Base-by-base conservation (phyloP, 495 filamentous ascomycete genomes). In the Aspergillus mulundensis region DNA sequence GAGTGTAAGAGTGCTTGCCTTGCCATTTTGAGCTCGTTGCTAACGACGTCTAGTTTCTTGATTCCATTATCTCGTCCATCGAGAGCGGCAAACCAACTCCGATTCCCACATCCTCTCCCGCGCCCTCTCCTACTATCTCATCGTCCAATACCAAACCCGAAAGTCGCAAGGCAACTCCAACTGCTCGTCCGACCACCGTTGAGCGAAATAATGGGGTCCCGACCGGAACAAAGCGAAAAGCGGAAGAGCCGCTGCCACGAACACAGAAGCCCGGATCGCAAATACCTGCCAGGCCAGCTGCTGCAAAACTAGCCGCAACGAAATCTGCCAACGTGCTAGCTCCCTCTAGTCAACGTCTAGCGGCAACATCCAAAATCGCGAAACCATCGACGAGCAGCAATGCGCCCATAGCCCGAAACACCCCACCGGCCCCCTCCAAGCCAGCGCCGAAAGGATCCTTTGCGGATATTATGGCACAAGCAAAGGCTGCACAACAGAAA, bases 51-150 rank as follows among this genome's bases (percentile, higher is more conserved):
- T 11, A 84, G 81, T 82, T 82, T 55, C 76, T 84, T 62, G 81
- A 81, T 62, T 84, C 81, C 20, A 73, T 83, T 24, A 74, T 83
- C 52, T 76, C 80, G 56, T 81, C 78, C 32, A 73, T 84, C 38
- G 71, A 76, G 64, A 74, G 74, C 65, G 78, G 73, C 41, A 71
- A 71, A 44, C 69, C 70, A 40, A 52, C 71, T 34, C 67, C 64
- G 30, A 50, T 64, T 16, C 66, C 69, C 15, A 57, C 58, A 25
- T 39, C 58, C 48, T 53, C 70, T 18, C 60, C 69, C 30, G 61
- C 63, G 18, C 63, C 66, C 42, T 63, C 76, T 49, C 61, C 66
- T 16, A 61, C 66, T 12, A 54, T 58, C 21, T 57, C 70, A 16
- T 62, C 71, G n/a, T 56, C 66, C 7, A 59, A 44, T 4, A 18